Evolutionary conservation across 176 grass and related monocot species (phyloP), one percentile per base, ranked within the genome.

Genomic region (Triticum monococcum): DNA sequence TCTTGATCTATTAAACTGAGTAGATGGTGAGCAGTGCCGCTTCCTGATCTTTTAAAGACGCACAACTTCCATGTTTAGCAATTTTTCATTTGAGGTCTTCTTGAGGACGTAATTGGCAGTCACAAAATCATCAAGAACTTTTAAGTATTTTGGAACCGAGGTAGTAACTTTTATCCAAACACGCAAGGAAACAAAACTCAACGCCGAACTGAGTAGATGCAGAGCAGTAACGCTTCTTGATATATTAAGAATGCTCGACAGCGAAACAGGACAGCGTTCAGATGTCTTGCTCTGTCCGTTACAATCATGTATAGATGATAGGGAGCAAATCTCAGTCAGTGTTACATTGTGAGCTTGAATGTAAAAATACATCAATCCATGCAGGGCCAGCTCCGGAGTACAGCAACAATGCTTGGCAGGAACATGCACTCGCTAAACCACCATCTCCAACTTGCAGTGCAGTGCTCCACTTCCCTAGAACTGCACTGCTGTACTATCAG

Each of bases 361-460:
- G 26, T 74, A 22, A 76, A 75, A 81, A 75, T 77, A 43, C 78
- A 86, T 26, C 17, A 60, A 81, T 62, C 48, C 50, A 81, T 25
- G 43, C 68, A 75, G 75, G 37, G 65, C 25, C 64, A 45, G 35
- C 33, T 31, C 40, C 30, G 8, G 48, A 4, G 57, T 6, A 3
- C 4, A 12, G n/a, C 74, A 72, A 63, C 11, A 20, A 38, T 46
- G 79, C 4, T 64, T 28, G 9, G 11, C 59, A 75, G 80, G 75
- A 79, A 23, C 60, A 75, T 59, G 68, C 41, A 37, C 4, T 22
- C 66, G 12, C 59, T 24, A 84, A 35, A 24, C 48, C 20, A 24
- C 48, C 22, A 77, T 78, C 36, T 75, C 48, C 7, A 75, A 13
- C 23, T 72, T 86, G 79, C 28, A 77, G 63, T 30, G 60, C 60